phyloP scores from a whole-genome alignment of 345 rosid species.

The Eucalyptus cladocalyx region DNA sequence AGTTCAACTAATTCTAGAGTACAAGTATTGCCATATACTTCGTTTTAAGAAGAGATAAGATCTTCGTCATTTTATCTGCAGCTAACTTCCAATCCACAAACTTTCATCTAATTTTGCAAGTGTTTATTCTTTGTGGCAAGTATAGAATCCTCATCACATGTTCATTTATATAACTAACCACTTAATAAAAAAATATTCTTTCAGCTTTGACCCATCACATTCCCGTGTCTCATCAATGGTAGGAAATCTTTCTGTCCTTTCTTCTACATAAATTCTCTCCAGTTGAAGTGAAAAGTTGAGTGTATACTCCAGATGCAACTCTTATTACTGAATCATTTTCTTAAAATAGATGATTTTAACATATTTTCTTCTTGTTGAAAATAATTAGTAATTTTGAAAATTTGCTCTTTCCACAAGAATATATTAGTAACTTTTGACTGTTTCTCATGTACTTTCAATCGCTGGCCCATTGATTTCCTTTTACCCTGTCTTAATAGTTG shows the following conservation, averaged over 20 bases:
- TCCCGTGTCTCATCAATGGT: neutral
- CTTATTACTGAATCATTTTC: neutral
- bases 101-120: neutral
- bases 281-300: neutral
- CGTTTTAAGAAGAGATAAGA: neutral
- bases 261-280: neutral
- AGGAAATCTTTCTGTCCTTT: neutral
- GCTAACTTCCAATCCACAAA: neutral
- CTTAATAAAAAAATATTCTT: neutral
- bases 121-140: neutral
- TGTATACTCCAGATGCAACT: neutral
- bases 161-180: neutral
- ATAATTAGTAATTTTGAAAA: neutral
- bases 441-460: neutral
- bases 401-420: neutral
- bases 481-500: neutral
- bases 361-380: neutral
- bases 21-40: neutral
- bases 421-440: neutral
- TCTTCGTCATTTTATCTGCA: neutral
- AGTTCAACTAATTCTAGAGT: neutral
- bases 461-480: neutral
- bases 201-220: neutral
- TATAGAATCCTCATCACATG: neutral
- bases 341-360: neutral